Conservation (phyloP, 1,284 basidiomycete genomes). For the Boletus semigastroideus region DNA sequence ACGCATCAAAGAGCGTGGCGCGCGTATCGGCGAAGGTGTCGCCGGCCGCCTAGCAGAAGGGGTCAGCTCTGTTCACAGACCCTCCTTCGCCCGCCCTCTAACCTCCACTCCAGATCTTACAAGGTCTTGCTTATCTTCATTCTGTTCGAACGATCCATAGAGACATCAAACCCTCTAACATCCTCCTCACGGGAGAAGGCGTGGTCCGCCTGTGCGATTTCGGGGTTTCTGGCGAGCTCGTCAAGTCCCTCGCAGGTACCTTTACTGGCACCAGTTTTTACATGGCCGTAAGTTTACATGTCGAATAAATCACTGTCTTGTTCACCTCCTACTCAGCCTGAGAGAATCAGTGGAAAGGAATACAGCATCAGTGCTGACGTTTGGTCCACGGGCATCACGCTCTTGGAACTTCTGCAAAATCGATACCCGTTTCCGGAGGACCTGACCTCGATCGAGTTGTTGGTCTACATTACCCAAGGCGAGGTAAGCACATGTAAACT, state of each 20-base stretch:
- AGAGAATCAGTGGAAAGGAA: slow-evolving; percentile 85
- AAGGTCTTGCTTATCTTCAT: slow-evolving; percentile 93
- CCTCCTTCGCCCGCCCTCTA: slow-evolving; percentile 12
- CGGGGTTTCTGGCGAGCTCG: slow-evolving; percentile 93
- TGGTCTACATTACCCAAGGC: slow-evolving; percentile 87
- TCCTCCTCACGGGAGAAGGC: slow-evolving; percentile 84
- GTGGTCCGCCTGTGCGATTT: slow-evolving; percentile 94
- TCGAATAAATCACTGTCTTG: background rate
- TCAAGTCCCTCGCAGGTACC: slow-evolving; percentile 89
- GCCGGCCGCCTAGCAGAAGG: slow-evolving; percentile 90
- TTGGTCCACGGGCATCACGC: slow-evolving; percentile 95
- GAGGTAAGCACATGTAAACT: slow-evolving; percentile 48
- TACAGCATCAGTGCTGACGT: slow-evolving; percentile 96
- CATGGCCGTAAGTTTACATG: slow-evolving; percentile 83
- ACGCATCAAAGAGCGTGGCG: slow-evolving; percentile 79
- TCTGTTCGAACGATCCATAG: slow-evolving; percentile 91
- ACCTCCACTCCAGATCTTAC: slow-evolving; percentile 61
- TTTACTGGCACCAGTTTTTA: slow-evolving; percentile 98
- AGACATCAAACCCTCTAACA: slow-evolving; percentile 97
- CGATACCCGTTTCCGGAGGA: slow-evolving; percentile 95
- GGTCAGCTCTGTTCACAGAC: slow-evolving; percentile 44
- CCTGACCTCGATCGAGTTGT: slow-evolving; percentile 88
- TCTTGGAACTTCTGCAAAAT: slow-evolving; percentile 93
- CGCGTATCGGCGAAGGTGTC: slow-evolving; percentile 88
- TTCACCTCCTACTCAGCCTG: slow-evolving; percentile 59